Evolutionary conservation across 2,329 filamentous ascomycete genomes (phyloP), one percentile per base, ranked within the genome.

Genomic region (Fusarium newnesense): DNA sequence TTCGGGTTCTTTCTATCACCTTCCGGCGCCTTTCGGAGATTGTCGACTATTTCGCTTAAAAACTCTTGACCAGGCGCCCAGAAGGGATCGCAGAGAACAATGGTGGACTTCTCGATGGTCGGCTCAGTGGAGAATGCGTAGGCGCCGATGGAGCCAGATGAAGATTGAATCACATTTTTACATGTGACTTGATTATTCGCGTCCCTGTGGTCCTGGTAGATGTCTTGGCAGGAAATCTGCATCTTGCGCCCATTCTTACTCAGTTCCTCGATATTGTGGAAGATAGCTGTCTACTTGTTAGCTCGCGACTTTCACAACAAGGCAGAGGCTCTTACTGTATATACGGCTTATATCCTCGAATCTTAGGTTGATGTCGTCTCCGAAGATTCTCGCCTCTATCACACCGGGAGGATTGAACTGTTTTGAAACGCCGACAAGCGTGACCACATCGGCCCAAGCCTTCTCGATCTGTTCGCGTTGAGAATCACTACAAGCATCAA

Each of bases 271-370:
- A 50, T 50, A 3, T 50, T 50, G 21, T 50, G 28, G 47, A 50
- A 50, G 3, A 50, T 34, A 10, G 46, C 46, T 49, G 13, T 34
- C 5, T 0, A 3, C 16, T 6, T 0, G 28, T 49, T 30, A 49
- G 28, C 19, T 30, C 7, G 9, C n/a, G 19, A 6, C 19, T 0
- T 30, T 47, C 9, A 7, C 1, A n/a, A 13, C 28, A 19, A 13
- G 8, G 3, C 30, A 18, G 43, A 47, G 13, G 13, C 7, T n/a
- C 46, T 49, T 4, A 49, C 46, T 49, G 46, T 49, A 49, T 6
- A 49, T 49, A 6, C 46, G 46, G 1, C 26, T n/a, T 49, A 49
- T 49, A 16, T 49, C 46, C 19, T n/a, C 28, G 9, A 50, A 50
- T 24, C 47, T 34, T 19, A 50, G 0, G 13, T 30, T 49, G 28